These are phyloP conservation scores for Diaporthe eres DNA, from an alignment of 2,329 filamentous ascomycete species.

Conservation along the genomic window DNA sequence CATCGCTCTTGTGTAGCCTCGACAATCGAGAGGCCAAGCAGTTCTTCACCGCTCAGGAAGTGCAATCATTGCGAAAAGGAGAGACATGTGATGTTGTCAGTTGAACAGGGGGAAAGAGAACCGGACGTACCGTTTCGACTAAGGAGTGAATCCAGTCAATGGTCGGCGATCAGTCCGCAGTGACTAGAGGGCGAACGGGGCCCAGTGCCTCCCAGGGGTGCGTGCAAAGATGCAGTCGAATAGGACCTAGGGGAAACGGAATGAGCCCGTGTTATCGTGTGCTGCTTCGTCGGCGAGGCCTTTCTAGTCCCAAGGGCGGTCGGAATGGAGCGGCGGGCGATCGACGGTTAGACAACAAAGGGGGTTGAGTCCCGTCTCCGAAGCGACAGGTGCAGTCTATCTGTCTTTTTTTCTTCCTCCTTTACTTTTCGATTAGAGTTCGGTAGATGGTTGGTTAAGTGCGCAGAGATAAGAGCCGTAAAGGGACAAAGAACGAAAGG, in stretches of 20 bases:
- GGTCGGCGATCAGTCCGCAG: slow-evolving; percentile 25
- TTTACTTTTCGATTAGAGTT: slow-evolving; percentile 18
- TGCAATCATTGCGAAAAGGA: slow-evolving; percentile 1
- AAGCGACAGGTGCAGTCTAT: slow-evolving; percentile 10
- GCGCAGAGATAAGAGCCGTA: slow-evolving; percentile 27
- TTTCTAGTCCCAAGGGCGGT: slow-evolving; percentile 20
- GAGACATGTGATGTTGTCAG: neutral
- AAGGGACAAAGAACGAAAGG: slow-evolving; percentile 11
- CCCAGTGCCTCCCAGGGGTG: neutral
- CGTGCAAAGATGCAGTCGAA: neutral
- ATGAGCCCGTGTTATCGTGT: slow-evolving; percentile 24
- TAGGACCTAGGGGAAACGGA: neutral
- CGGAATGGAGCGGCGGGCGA: neutral
- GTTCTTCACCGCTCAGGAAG: slow-evolving; percentile 38
- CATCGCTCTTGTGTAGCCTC: slow-evolving; percentile 11
- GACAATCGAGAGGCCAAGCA: neutral
- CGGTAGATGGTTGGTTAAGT: neutral
- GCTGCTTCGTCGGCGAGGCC: slow-evolving; percentile 21
- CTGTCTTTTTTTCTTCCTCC: neutral
- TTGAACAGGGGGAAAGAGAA: neutral
- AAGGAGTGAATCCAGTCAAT: slow-evolving; percentile 29
- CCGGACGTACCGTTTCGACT: slow-evolving; percentile 38
- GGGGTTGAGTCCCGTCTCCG: neutral
- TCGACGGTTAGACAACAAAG: slow-evolving; percentile 14
- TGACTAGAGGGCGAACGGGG: slow-evolving; percentile 7